Conservation (phyloP, 1,284 basidiomycete species). For the Apiotrichum siamense region DNA sequence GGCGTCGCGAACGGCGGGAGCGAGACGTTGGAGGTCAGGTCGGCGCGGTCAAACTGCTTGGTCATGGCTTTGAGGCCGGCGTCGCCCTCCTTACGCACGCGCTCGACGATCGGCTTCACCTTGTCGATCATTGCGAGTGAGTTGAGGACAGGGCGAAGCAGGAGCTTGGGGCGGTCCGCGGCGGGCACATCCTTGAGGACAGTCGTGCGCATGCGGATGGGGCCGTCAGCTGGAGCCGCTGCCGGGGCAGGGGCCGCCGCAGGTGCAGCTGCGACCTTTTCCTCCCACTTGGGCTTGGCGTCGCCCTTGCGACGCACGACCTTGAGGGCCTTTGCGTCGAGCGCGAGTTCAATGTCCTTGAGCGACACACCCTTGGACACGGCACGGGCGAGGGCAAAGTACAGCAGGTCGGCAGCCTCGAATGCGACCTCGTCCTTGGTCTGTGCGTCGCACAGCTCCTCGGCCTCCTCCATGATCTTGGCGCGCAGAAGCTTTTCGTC, state of each 20-base stretch:
- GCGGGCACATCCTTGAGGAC: slow-evolving; percentile 56
- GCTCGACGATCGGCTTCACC: slow-evolving; percentile 89
- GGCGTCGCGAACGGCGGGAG: slow-evolving; percentile 49
- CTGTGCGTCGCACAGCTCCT: slow-evolving; percentile 83
- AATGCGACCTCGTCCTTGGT: slow-evolving; percentile 83
- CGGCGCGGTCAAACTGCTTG: slow-evolving; percentile 80
- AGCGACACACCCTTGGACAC: slow-evolving; percentile 76
- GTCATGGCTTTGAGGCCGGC: slow-evolving; percentile 81
- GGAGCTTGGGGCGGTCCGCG: slow-evolving; percentile 61
- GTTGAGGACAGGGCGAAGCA: slow-evolving; percentile 84
- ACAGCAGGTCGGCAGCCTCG: slow-evolving; percentile 91
- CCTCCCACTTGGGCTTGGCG: slow-evolving; percentile 80
- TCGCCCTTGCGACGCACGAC: slow-evolving; percentile 85
- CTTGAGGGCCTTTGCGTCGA: slow-evolving; percentile 82
- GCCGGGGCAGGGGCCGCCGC: slow-evolving; percentile 26
- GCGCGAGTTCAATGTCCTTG: slow-evolving; percentile 74
- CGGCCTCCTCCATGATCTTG: slow-evolving; percentile 98
- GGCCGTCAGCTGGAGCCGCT: slow-evolving; percentile 37
- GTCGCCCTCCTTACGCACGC: slow-evolving; percentile 79
- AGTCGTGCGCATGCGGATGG: slow-evolving; percentile 69
- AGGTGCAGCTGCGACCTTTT: slow-evolving; percentile 37
- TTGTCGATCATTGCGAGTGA: slow-evolving; percentile 92
- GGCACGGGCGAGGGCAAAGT: slow-evolving; percentile 88
- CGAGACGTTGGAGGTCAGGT: slow-evolving; percentile 49
- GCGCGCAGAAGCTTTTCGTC: slow-evolving; percentile 74